These are phyloP conservation scores for Capronia coronata DNA, from an alignment of 2,329 filamentous ascomycete species.

Conservation along the genomic window DNA sequence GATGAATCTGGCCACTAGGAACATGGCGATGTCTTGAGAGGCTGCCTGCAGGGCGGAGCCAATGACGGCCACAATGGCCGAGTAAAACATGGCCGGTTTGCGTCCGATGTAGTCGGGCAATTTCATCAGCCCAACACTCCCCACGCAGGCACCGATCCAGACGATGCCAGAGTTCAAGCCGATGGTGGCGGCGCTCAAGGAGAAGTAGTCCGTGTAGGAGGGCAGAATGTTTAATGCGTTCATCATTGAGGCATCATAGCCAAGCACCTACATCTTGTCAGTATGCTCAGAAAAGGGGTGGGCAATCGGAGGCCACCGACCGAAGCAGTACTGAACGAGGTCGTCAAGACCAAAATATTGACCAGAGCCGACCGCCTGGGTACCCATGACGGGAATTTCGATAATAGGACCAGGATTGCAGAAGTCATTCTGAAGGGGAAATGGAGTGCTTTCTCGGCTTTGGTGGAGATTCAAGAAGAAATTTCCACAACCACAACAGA, in stretches of 20 bases:
- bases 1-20: constrained; percentile 53
- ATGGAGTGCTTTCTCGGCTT: too few relatives aligned
- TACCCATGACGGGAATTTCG: too few relatives aligned
- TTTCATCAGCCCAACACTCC: constrained; percentile 24
- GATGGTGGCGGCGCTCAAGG: constrained; percentile 32
- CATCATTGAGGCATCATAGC: constrained; percentile 31
- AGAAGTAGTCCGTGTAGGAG: constrained; percentile 33
- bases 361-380: too few relatives aligned
- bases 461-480: too few relatives aligned
- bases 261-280: not conserved
- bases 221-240: constrained; percentile 35
- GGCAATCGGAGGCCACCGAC: not conserved
- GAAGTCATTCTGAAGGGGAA: too few relatives aligned
- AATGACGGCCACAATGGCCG: constrained; percentile 48
- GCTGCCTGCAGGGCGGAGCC: constrained; percentile 55
- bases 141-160: constrained; percentile 29
- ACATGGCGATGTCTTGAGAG: constrained; percentile 52
- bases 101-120: constrained; percentile 30
- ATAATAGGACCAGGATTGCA: too few relatives aligned
- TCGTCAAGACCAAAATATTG: too few relatives aligned
- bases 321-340: too few relatives aligned
- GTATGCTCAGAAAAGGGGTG: too few relatives aligned
- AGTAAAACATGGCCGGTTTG: constrained; percentile 23
- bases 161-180: constrained; percentile 31
- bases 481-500: too few relatives aligned